A percentile compares a stretch with the other conserved stretches of the same genome.
Conservation (phyloP, 1,139 yeast species). For the Diutina siamensis region DNA sequence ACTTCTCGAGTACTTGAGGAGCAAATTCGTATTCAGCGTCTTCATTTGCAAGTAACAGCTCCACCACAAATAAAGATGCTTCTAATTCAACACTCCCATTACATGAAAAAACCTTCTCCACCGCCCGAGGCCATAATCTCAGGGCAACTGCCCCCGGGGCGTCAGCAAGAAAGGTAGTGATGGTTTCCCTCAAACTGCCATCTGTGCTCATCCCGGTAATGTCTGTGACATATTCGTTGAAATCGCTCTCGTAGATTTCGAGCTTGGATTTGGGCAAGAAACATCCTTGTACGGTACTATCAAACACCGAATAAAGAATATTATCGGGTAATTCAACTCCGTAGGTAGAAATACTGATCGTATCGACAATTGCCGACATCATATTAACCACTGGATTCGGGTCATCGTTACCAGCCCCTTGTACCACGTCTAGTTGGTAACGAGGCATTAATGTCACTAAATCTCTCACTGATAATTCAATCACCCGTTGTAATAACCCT, state of each 20-base stretch:
- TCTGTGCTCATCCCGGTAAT: conserved; percentile 53
- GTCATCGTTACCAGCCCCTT: background rate
- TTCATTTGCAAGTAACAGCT: background rate
- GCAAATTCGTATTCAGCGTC: background rate
- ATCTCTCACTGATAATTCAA: background rate
- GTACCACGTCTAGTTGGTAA: background rate
- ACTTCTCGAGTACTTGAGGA: background rate
- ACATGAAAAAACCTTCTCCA: background rate
- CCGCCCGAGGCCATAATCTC: background rate
- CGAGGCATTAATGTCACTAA: background rate
- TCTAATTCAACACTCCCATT: background rate
- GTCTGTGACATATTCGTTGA: conserved; percentile 58
- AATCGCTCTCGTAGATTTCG: conserved; percentile 36
- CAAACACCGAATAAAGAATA: background rate
- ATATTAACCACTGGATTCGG: background rate
- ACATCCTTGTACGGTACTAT: background rate
- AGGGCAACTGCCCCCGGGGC: background rate
- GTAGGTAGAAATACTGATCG: background rate
- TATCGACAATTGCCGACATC: conserved; percentile 3
- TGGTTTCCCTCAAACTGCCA: conserved; percentile 39
- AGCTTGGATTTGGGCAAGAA: conserved; percentile 17
- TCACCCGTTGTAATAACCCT: background rate
- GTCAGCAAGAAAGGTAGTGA: conserved; percentile 38
- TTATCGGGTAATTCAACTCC: background rate
- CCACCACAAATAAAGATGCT: background rate